Percentiles rank a stretch among this genome's conserved stretches.
These are phyloP conservation scores for Leccinum brunneo-olivaceum DNA, from an alignment of 1,284 basidiomycete genomes.

Conservation along the genomic window DNA sequence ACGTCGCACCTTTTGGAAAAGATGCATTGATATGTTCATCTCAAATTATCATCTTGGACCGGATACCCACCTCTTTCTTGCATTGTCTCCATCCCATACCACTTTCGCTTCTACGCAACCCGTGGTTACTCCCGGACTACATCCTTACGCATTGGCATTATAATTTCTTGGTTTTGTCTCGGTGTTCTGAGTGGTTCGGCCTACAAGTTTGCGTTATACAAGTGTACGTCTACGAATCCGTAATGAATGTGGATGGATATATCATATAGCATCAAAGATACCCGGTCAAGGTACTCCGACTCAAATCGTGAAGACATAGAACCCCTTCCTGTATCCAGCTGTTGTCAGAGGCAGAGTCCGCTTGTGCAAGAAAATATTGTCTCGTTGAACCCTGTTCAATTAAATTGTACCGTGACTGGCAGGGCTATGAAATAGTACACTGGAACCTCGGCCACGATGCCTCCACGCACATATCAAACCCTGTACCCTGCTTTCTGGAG, in stretches of 20 bases:
- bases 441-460: too few relatives aligned
- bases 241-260: not conserved
- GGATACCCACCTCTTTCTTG: slow-evolving; percentile 17
- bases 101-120: not conserved
- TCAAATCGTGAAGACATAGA: not conserved
- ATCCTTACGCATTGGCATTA: slow-evolving; percentile 6
- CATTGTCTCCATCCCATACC: slow-evolving; percentile 1
- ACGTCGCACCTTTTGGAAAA: slow-evolving; percentile 2
- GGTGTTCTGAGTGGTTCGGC: not conserved
- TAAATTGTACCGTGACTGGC: too few relatives aligned
- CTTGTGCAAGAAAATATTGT: too few relatives aligned
- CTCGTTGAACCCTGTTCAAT: too few relatives aligned
- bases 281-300: not conserved
- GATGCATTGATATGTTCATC: not conserved
- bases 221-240: not conserved
- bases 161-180: slow-evolving; percentile 7
- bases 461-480: too few relatives aligned
- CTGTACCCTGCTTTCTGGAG: too few relatives aligned
- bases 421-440: too few relatives aligned
- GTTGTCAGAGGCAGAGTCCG: too few relatives aligned
- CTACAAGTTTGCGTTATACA: not conserved
- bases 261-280: too few relatives aligned
- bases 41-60: slow-evolving; percentile 11
- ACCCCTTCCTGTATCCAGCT: too few relatives aligned
- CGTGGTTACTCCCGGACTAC: not conserved